Percentiles rank a stretch among this genome's conserved stretches.
phyloP scores from a whole-genome alignment of 2,329 filamentous ascomycete species.

The Parafenestella ontariensis region DNA sequence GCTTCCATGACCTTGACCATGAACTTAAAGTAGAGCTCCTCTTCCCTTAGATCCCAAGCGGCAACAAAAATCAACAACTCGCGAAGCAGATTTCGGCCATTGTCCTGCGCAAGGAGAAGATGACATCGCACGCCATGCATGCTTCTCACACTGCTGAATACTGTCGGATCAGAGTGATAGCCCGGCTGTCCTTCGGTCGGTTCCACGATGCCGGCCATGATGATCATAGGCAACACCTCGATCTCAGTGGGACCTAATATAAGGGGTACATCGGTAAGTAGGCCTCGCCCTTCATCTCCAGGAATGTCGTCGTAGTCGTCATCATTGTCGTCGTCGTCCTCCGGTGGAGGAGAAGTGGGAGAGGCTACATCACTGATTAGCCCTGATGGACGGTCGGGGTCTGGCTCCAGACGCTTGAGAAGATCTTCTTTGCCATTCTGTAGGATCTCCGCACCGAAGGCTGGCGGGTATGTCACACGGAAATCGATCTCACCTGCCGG shows the following conservation, averaged over 20 bases:
- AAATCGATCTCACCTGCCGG: slow-evolving; percentile 56
- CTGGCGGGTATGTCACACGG: slow-evolving; percentile 58
- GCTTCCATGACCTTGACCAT: slow-evolving; percentile 96
- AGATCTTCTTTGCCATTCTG: slow-evolving; percentile 59
- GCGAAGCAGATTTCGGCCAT: slow-evolving; percentile 84
- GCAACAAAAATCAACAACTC: slow-evolving; percentile 96
- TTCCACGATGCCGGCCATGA: slow-evolving; percentile 92
- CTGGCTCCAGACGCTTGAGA: slow-evolving; percentile 58
- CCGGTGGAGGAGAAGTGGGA: slow-evolving; percentile 50
- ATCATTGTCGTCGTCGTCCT: slow-evolving; percentile 70
- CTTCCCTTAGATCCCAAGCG: slow-evolving; percentile 93
- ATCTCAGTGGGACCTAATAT: slow-evolving; percentile 95
- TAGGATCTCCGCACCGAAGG: slow-evolving; percentile 57
- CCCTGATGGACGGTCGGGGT: slow-evolving; percentile 50
- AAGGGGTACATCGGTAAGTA: slow-evolving; percentile 92
- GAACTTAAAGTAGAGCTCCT: slow-evolving; percentile 94
- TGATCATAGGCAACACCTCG: slow-evolving; percentile 94
- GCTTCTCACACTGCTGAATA: slow-evolving; percentile 69
- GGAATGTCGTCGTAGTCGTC: slow-evolving; percentile 78
- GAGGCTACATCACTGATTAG: slow-evolving; percentile 50
- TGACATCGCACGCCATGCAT: slow-evolving; percentile 90
- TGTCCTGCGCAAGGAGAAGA: slow-evolving; percentile 87
- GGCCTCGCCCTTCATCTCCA: slow-evolving; percentile 75
- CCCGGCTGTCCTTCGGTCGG: slow-evolving; percentile 73
- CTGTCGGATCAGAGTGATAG: slow-evolving; percentile 54